Conservation (phyloP, 148 eudicot genomes). For the Cornus florida region DNA sequence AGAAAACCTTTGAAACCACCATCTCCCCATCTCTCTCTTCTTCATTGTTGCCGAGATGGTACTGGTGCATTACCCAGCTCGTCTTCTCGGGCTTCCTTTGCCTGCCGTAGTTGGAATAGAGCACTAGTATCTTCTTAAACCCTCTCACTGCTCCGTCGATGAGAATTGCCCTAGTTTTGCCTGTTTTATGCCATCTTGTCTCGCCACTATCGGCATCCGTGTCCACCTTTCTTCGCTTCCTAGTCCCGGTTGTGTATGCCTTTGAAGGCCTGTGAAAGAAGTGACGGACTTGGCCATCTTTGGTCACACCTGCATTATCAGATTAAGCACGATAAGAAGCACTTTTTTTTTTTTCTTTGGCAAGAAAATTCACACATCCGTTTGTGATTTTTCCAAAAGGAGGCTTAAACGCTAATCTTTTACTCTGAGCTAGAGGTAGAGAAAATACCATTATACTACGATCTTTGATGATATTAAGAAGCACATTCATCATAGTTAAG, state of each 20-base stretch:
- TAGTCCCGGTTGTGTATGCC: slow-evolving; percentile 94
- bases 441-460: no score
- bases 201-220: slow-evolving; percentile 65
- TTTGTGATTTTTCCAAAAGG: no score
- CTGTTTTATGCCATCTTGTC: slow-evolving; percentile 98
- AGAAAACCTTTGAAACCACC: slow-evolving; percentile 85
- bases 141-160: slow-evolving; percentile 51
- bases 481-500: no score
- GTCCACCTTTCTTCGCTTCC: slow-evolving; percentile 84
- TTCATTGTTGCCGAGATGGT: slow-evolving; percentile 76
- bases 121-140: slow-evolving; percentile 85
- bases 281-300: slow-evolving; percentile 81
- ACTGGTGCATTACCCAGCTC: slow-evolving; percentile 98
- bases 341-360: no score
- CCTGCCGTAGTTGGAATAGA: slow-evolving; percentile 89
- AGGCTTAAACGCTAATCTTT: no score
- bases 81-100: slow-evolving; percentile 91
- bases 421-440: no score
- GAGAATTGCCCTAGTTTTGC: slow-evolving; percentile 75
- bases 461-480: no score
- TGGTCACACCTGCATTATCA: slow-evolving; percentile 64
- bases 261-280: slow-evolving; percentile 92
- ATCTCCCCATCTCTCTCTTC: slow-evolving; percentile 91
- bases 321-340: background rate
- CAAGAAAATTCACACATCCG: no score